Base-by-base conservation (phyloP, 2,329 filamentous ascomycete species). In the Fusarium camptoceras region DNA sequence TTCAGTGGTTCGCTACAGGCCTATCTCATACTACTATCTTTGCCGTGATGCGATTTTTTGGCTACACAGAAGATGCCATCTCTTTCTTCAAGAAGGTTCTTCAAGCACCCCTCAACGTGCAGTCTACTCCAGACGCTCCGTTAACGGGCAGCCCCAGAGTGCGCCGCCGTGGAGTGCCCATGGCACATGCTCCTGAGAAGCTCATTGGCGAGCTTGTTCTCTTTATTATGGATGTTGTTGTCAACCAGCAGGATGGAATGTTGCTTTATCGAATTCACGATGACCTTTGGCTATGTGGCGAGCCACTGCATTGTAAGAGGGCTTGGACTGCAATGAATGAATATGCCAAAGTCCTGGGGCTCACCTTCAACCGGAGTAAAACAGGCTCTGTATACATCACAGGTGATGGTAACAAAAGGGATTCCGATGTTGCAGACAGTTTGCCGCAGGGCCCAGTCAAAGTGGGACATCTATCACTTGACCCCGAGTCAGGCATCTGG, bases 381-480 rank as follows among this genome's bases (percentile, higher is more conserved):
- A 57, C 54, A 1, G 54, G 54, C 9, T 53, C 46, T 6, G 54
- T 51, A 6, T 57, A 57, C 6, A 57, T 57, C 25, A 16, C 20
- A 3, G n/a, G 14, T 0, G 3, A 18, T 1, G n/a, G 2, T 0
- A 41, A 20, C 2, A 0, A 39, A 25, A 34, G 16, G 20, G 25
- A 57, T 20, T 1, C 2, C 1, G 16, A 53, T 6, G 16, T 39
- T 30, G 46, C 16, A 6, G 8, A 18, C 6, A 20, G 16, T 25
- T 25, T 57, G 12, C 55, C 55, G 1, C 15, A 41, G 9, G 55
- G 55, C 12, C 12, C 31, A 14, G 55, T 57, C 4, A 31, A 25
- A 25, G 55, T 57, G 4, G 55, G 46, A 3, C 55, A 57, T 41
- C 2, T 57, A 16, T 39, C 24, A 15, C 46, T 57, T 9, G 55